These are phyloP conservation scores for Naganishia friedmannii DNA, from an alignment of 768 basidiomycete species.

Conservation along the genomic window DNA sequence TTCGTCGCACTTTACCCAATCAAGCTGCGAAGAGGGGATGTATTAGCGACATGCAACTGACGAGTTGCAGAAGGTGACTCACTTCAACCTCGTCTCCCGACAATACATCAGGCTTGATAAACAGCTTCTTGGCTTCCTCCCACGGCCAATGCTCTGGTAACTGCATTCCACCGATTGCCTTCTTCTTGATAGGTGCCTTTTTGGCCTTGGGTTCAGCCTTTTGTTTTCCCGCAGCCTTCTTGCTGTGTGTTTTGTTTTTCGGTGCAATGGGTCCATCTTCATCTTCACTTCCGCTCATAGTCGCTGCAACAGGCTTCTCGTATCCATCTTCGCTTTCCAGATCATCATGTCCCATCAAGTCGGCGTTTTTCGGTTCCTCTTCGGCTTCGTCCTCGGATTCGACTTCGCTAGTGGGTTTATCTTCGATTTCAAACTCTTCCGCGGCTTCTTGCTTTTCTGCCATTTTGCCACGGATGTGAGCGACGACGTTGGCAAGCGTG, in stretches of 20 bases:
- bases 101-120: slow-evolving; percentile 82
- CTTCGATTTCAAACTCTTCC: slow-evolving; percentile 36
- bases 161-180: slow-evolving; percentile 64
- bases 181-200: slow-evolving; percentile 53
- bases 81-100: slow-evolving; percentile 85
- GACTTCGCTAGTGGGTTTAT: slow-evolving; percentile 39
- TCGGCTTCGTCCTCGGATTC: slow-evolving; percentile 37
- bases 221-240: slow-evolving; percentile 59
- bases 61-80: slow-evolving; percentile 28
- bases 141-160: slow-evolving; percentile 96
- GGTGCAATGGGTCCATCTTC: slow-evolving; percentile 54
- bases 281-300: slow-evolving; percentile 51
- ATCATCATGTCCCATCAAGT: slow-evolving; percentile 29
- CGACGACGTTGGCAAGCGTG: slow-evolving; percentile 67
- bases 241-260: slow-evolving; percentile 47
- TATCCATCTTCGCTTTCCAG: slow-evolving; percentile 36
- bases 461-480: slow-evolving; percentile 74
- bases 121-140: slow-evolving; percentile 88
- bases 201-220: slow-evolving; percentile 42
- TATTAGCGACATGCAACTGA: background rate
- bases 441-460: slow-evolving; percentile 46
- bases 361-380: slow-evolving; percentile 24
- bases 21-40: slow-evolving; percentile 60
- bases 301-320: slow-evolving; percentile 28
- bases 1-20: slow-evolving; percentile 89